Evolutionary conservation across 495 filamentous ascomycete genomes (phyloP).

Genomic region (Coniosporium apollinis): DNA sequence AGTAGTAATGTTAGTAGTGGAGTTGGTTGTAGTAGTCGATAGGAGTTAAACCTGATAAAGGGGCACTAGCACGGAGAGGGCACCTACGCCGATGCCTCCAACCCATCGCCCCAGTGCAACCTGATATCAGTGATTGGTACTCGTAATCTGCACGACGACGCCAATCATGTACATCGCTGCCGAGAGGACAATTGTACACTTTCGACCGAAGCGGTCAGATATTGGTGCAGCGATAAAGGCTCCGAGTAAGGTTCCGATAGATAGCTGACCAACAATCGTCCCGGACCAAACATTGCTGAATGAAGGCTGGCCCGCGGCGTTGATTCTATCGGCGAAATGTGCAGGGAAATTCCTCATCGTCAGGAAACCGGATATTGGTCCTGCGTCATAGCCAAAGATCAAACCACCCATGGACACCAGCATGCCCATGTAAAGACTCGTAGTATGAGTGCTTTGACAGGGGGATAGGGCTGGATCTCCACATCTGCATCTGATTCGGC

Average conservation of each 20-base stretch:
- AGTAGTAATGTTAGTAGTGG: neutral
- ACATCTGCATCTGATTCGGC: too few relatives aligned
- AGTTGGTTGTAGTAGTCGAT: neutral
- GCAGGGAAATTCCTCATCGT: slow-evolving; percentile 19
- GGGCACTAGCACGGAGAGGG: slow-evolving; percentile 16
- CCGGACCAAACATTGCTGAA: slow-evolving; percentile 18
- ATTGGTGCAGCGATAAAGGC: slow-evolving; percentile 16
- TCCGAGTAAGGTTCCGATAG: slow-evolving; percentile 21
- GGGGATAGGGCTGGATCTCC: too few relatives aligned
- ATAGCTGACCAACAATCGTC: slow-evolving; percentile 20
- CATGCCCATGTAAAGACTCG: slow-evolving; percentile 16
- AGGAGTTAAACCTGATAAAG: slow-evolving; percentile 14
- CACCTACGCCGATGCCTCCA: slow-evolving; percentile 19
- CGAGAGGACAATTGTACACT: slow-evolving; percentile 14
- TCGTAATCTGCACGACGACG: slow-evolving; percentile 21
- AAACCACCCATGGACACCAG: slow-evolving; percentile 19
- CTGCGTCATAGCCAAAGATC: slow-evolving; percentile 15
- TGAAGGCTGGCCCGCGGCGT: slow-evolving; percentile 1
- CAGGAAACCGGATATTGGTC: slow-evolving; percentile 21
- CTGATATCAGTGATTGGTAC: slow-evolving; percentile 16
- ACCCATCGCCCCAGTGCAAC: slow-evolving; percentile 18
- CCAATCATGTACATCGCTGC: slow-evolving; percentile 17
- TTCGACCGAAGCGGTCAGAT: slow-evolving; percentile 18
- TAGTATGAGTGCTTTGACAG: too few relatives aligned
- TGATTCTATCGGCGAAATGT: slow-evolving; percentile 11